Percentiles rank a stretch among this genome's conserved stretches.
These are phyloP conservation scores for Didymella exigua DNA, from an alignment of 2,329 filamentous ascomycete genomes.

Conservation along the genomic window DNA sequence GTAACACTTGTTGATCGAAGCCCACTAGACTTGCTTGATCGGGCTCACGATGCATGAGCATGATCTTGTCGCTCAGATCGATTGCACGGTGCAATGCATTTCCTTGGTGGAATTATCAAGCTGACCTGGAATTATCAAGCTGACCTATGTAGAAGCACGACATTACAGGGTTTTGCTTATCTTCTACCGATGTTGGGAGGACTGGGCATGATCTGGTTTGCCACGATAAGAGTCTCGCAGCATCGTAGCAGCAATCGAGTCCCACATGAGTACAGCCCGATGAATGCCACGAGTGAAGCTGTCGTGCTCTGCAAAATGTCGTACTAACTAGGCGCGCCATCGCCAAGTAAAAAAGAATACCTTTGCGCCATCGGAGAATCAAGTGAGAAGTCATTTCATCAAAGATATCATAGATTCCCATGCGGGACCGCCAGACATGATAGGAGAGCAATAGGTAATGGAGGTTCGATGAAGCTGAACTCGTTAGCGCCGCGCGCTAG, in stretches of 20 bases:
- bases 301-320: background rate
- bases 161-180: background rate
- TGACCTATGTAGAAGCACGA: background rate
- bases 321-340: background rate
- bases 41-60: background rate
- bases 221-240: background rate
- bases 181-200: background rate
- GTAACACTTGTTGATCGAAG: background rate
- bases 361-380: background rate
- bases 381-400: background rate
- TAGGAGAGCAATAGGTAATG: background rate
- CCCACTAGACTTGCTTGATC: background rate
- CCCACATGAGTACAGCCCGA: background rate
- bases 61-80: background rate
- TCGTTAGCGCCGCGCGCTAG: slow-evolving; percentile 6
- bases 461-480: background rate
- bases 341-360: background rate
- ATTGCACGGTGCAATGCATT: background rate
- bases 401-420: background rate
- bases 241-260: background rate
- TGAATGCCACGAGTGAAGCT: background rate
- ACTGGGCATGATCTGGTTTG: background rate
- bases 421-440: background rate
- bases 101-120: slow-evolving; percentile 1
- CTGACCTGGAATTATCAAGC: background rate